Percentiles rank a stretch among this genome's conserved stretches.
Conservation (phyloP, 2,329 filamentous ascomycete genomes). For the Lasiodiplodia hormozganensis region DNA sequence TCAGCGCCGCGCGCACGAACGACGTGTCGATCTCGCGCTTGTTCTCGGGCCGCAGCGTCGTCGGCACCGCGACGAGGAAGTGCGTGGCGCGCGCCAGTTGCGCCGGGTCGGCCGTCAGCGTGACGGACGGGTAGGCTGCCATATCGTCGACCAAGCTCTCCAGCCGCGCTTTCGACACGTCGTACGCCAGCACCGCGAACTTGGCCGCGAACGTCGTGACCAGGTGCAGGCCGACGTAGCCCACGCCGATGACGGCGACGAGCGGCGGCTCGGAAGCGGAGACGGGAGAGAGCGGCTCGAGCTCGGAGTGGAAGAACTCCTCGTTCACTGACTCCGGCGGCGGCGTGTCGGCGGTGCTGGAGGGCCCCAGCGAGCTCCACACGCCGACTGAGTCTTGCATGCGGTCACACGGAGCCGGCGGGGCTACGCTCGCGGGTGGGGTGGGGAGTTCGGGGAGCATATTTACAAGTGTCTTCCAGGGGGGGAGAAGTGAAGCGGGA, state of each 20-base stretch:
- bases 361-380: conserved; percentile 17
- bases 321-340: conserved; percentile 18
- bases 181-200: conserved; percentile 52
- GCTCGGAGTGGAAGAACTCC: conserved; percentile 12
- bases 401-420: background rate
- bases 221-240: conserved; percentile 61
- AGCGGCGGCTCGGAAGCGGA: background rate
- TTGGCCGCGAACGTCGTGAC: conserved; percentile 52
- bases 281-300: conserved; percentile 5
- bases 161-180: conserved; percentile 30
- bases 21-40: conserved; percentile 56
- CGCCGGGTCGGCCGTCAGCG: conserved; percentile 49
- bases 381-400: conserved; percentile 5
- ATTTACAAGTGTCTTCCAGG: background rate
- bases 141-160: background rate
- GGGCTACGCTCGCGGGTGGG: background rate
- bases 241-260: conserved; percentile 60
- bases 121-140: conserved; percentile 40
- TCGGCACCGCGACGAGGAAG: conserved; percentile 63
- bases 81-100: conserved; percentile 56
- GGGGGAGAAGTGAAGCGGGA: background rate
- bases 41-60: conserved; percentile 53
- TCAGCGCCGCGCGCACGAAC: conserved; percentile 55
- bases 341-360: conserved; percentile 4
- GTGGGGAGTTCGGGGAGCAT: background rate